Evolutionary conservation across 129 eudicot genomes (phyloP).

Genomic region (Scalesia atractyloides): DNA sequence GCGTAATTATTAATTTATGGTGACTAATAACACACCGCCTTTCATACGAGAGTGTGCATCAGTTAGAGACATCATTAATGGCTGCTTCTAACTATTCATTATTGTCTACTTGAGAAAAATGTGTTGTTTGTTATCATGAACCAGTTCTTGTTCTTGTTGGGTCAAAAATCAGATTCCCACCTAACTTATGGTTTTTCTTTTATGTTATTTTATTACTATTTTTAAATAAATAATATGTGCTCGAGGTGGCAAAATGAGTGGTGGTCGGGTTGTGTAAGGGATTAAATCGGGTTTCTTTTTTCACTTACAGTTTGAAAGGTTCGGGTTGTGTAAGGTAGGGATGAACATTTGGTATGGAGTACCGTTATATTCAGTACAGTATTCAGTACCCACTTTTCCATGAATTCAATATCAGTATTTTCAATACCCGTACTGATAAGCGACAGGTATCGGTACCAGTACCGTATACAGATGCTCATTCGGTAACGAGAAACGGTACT

Average conservation of each 20-base stretch:
- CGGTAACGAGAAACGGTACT: too few relatives aligned
- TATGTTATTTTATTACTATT: neutral
- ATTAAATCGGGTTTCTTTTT: neutral
- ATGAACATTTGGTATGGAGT: too few relatives aligned
- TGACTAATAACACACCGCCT: slow-evolving; percentile 25
- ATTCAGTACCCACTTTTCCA: too few relatives aligned
- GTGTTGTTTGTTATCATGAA: neutral
- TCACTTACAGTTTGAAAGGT: neutral
- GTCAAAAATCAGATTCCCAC: slow-evolving; percentile 22
- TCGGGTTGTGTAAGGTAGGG: neutral
- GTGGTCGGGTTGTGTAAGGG: neutral
- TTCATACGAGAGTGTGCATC: neutral
- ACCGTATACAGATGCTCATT: too few relatives aligned
- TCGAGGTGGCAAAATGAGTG: neutral
- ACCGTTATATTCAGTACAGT: too few relatives aligned
- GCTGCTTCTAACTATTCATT: slow-evolving; percentile 29
- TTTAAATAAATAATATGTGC: neutral
- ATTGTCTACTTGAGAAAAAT: slow-evolving; percentile 16
- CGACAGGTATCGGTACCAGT: too few relatives aligned
- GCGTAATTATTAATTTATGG: slow-evolving; percentile 27
- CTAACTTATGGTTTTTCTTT: slow-evolving; percentile 7
- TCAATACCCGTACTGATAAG: too few relatives aligned
- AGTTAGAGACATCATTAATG: slow-evolving; percentile 23
- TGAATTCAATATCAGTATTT: too few relatives aligned
- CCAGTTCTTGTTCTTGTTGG: slow-evolving; percentile 19